Evolutionary conservation across 805 yeast species (phyloP).

Genomic region (Wickerhamiella slavikovae): DNA sequence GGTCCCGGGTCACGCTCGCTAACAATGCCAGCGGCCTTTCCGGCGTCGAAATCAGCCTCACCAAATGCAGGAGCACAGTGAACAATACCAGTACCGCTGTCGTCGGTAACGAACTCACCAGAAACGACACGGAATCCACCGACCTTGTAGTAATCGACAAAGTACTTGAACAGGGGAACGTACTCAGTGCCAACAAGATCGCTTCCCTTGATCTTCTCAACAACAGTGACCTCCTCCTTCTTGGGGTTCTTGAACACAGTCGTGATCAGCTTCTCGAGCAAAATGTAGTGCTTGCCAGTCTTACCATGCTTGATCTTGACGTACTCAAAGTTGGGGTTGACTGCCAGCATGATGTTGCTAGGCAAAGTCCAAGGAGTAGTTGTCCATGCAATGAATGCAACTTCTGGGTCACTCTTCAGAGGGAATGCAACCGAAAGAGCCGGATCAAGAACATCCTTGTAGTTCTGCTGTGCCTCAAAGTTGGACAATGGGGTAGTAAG

Average conservation of each 20-base stretch:
- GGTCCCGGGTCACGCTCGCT: conserved; percentile 55
- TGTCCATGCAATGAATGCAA: conserved; percentile 90
- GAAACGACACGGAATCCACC: conserved; percentile 60
- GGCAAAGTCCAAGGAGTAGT: conserved; percentile 99
- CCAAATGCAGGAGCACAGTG: conserved; percentile 98
- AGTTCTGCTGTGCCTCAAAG: conserved; percentile 96
- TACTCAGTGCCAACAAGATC: conserved; percentile 64
- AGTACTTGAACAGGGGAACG: conserved; percentile 68
- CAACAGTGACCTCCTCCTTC: conserved; percentile 65
- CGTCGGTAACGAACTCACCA: conserved; percentile 73
- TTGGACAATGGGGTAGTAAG: conserved; percentile 90
- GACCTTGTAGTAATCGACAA: conserved; percentile 46
- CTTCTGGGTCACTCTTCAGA: conserved; percentile 56
- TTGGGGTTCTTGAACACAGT: conserved; percentile 88
- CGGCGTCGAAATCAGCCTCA: conserved; percentile 88
- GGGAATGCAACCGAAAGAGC: conserved; percentile 87
- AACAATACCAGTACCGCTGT: conserved; percentile 97
- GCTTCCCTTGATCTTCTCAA: conserved; percentile 61
- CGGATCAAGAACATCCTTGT: conserved; percentile 93
- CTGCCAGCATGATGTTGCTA: conserved; percentile 79
- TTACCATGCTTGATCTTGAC: conserved; percentile 84
- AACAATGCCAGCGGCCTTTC: conserved; percentile 57
- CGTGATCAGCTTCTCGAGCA: conserved; percentile 65
- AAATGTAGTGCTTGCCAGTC: conserved; percentile 56
- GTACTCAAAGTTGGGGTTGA: conserved; percentile 77